A percentile compares a stretch with the other conserved stretches of the same genome.
phyloP scores from a whole-genome alignment of 345 rosid genomes.

The Citrus reticulata region DNA sequence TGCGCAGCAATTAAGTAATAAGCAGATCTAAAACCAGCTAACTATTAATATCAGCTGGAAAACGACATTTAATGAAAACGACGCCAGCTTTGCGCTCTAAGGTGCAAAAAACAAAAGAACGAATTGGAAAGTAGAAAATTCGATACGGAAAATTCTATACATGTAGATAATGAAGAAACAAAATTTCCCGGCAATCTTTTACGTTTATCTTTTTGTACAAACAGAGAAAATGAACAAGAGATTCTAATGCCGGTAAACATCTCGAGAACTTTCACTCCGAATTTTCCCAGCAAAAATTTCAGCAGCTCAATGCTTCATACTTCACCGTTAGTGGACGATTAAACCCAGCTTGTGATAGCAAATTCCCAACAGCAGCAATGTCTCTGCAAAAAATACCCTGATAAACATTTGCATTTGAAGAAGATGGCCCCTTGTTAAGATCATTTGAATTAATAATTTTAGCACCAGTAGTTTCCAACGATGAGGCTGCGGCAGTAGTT shows the following conservation, averaged over 20 bases:
- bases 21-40: neutral
- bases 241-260: slow-evolving; percentile 37
- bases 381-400: slow-evolving; percentile 97
- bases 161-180: slow-evolving; percentile 36
- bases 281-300: neutral
- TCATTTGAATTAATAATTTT: slow-evolving; percentile 18
- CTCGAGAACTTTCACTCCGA: slow-evolving; percentile 9
- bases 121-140: slow-evolving; percentile 10
- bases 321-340: slow-evolving; percentile 76
- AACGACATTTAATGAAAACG: neutral
- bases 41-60: neutral
- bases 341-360: slow-evolving; percentile 71
- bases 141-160: slow-evolving; percentile 38
- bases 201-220: slow-evolving; percentile 32
- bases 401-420: slow-evolving; percentile 41
- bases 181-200: slow-evolving; percentile 47
- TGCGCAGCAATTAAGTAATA: neutral
- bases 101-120: neutral
- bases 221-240: slow-evolving; percentile 28
- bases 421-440: slow-evolving; percentile 12
- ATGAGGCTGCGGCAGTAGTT: neutral
- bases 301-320: slow-evolving; percentile 87
- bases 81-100: neutral
- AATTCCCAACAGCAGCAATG: slow-evolving; percentile 68
- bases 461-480: slow-evolving; percentile 19